These are phyloP conservation scores for Pichia sp. DNA, from an alignment of 1,139 yeast species.

Conservation along the genomic window DNA sequence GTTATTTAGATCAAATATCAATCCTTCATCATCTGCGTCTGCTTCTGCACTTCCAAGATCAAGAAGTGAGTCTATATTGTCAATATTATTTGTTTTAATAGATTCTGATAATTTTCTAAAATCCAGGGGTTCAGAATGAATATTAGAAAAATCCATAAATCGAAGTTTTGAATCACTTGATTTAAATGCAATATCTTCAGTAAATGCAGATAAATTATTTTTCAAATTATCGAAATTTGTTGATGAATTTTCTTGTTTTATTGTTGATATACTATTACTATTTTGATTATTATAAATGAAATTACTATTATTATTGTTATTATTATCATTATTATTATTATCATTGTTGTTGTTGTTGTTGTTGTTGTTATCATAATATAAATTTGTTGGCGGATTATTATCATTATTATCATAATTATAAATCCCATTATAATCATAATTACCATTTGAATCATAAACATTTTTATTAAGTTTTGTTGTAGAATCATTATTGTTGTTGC, in stretches of 20 bases:
- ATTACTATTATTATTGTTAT: too few relatives aligned
- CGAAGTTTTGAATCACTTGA: conserved; percentile 9
- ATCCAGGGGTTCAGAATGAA: conserved; percentile 10
- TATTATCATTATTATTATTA: too few relatives aligned
- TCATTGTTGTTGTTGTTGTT: not conserved
- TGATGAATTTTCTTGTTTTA: not conserved
- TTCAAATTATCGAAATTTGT: conserved; percentile 5
- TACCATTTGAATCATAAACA: not conserved
- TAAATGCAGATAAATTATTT: conserved; percentile 9
- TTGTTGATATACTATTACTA: too few relatives aligned
- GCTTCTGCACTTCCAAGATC: conserved; percentile 1
- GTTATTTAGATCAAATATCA: not conserved
- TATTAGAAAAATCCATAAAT: conserved; percentile 14
- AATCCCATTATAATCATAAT: not conserved
- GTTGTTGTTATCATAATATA: not conserved
- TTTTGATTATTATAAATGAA: too few relatives aligned
- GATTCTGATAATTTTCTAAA: conserved; percentile 11
- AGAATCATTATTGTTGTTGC: not conserved
- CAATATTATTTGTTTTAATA: not conserved
- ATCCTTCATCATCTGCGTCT: not conserved
- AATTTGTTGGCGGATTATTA: not conserved
- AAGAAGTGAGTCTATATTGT: conserved; percentile 1
- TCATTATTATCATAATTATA: not conserved
- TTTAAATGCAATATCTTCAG: conserved; percentile 3
- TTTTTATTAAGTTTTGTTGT: too few relatives aligned